Base-by-base conservation (phyloP, 2,329 filamentous ascomycete species). In the Seiridium cupressi region DNA sequence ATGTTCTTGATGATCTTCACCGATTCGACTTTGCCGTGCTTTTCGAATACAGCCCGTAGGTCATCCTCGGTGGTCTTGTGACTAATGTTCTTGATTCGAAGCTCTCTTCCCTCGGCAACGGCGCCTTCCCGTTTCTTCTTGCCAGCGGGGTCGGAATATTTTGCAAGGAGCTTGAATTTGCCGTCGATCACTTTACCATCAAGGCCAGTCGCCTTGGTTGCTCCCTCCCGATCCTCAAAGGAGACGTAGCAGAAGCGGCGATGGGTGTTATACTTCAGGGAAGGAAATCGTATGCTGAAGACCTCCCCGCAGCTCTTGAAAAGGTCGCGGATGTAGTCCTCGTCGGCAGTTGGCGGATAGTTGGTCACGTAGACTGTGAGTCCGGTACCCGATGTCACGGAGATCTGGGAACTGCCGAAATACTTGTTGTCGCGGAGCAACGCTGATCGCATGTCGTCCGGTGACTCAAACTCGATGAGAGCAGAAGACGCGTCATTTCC, bases 231-330 rank as follows among this genome's bases (percentile, higher is more conserved):
- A 38, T 87, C 86, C 53, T 87, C 83, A 72, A 97, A 97, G n/a
- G 96, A 92, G 5, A 97, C 83, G 73, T 99, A 99, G 78, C 93
- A 97, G 77, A 99, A 99, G 32, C 95, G 89, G 38, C 95, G 91
- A 67, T 91, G 89, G 1, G 89, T 89, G 69, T 97, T 94, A 74
- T 84, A 93, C 72, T 96, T 96, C 56, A 99, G 84, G 60, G 92
- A 97, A 2, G 95, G 95, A 77, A 95, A 95, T 31, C 95, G 89
- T 57, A 98, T 84, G 68, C 89, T 91, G 59, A 96, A 81, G 59
- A 99, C 88, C 48, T 94, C 87, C 48, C 95, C 95, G 69, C 89
- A 94, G 60, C 85, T 80, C 62, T 83, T 81, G 74, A 94, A 94
- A 3, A 94, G 75, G 42, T 84, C 74, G 46, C 85, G 84, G 31